These are phyloP conservation scores for Wallacemonas sp. DNA, from an alignment of 208 protist genomes.

Conservation along the genomic window DNA sequence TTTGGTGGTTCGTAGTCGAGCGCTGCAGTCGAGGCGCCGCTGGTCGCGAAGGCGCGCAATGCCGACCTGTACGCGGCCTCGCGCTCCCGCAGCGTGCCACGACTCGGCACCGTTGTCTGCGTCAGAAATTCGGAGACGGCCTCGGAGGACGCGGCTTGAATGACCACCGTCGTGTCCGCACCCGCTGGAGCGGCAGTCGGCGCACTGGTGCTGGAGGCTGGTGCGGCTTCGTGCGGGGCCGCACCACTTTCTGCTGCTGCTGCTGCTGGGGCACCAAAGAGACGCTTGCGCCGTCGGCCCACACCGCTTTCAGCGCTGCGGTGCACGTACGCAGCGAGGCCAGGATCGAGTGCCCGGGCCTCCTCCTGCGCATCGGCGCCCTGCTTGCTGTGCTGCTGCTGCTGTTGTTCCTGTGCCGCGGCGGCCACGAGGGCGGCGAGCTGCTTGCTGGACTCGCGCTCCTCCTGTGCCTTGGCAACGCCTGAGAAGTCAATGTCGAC, in stretches of 20 bases:
- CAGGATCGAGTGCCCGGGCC: constrained; percentile 18
- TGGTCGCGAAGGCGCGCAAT: constrained; percentile 24
- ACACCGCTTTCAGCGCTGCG: constrained; percentile 9
- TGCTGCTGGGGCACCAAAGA: not conserved
- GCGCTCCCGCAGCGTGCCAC: constrained; percentile 20
- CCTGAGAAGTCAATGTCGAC: constrained; percentile 77
- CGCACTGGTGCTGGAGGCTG: no score
- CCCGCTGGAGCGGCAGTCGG: not conserved
- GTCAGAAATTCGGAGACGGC: not conserved
- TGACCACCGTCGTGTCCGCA: not conserved
- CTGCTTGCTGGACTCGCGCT: not conserved
- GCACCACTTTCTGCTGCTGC: no score
- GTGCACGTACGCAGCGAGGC: constrained; percentile 26
- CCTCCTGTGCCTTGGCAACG: constrained; percentile 12
- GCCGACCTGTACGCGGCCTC: constrained; percentile 27
- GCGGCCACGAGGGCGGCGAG: constrained; percentile 12
- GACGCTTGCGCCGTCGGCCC: constrained; percentile 2
- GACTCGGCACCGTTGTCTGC: constrained; percentile 7
- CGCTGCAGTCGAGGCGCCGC: not conserved
- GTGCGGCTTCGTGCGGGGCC: no score
- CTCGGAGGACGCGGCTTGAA: not conserved
- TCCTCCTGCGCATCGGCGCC: not conserved
- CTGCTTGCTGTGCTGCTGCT: no score
- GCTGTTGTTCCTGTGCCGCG: constrained; percentile 13
- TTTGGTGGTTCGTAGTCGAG: not conserved